Percentiles rank a stretch among this genome's conserved stretches.
phyloP scores from a whole-genome alignment of 1,284 basidiomycete genomes.

The Psilocybe mexicana region DNA sequence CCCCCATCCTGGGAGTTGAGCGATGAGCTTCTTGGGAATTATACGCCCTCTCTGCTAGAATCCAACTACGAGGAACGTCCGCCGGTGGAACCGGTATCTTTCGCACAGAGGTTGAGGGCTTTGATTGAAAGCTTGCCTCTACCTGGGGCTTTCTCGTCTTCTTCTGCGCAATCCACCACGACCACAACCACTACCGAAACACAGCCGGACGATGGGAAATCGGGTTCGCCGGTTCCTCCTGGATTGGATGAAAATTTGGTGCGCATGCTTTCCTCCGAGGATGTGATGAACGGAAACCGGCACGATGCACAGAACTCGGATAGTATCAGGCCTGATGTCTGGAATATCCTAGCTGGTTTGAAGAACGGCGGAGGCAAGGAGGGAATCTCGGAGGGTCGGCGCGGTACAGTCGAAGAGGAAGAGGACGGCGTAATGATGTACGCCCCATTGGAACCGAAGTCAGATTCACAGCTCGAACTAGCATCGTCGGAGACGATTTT shows the following conservation, averaged over 20 bases:
- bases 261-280: constrained; percentile 51
- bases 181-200: constrained; percentile 9
- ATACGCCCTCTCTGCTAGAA: constrained; percentile 13
- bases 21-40: constrained; percentile 25
- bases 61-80: constrained; percentile 17
- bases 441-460: constrained; percentile 61
- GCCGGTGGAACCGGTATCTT: constrained; percentile 28
- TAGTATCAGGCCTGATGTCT: constrained; percentile 52
- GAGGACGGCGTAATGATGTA: constrained; percentile 71
- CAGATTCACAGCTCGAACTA: constrained; percentile 63
- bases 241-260: constrained; percentile 45
- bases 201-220: constrained; percentile 23
- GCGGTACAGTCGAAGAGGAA: constrained; percentile 31
- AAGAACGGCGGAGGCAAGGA: constrained; percentile 28
- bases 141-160: constrained; percentile 16
- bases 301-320: constrained; percentile 22
- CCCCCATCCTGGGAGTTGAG: constrained; percentile 43
- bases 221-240: constrained; percentile 36
- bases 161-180: constrained; percentile 13
- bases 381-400: constrained; percentile 1
- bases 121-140: constrained; percentile 30
- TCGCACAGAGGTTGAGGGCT: constrained; percentile 26
- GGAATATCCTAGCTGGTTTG: constrained; percentile 57
- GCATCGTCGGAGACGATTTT: constrained; percentile 61
- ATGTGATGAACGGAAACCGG: constrained; percentile 51